phyloP scores from a whole-genome alignment of 2,329 filamentous ascomycete species.

The Phyllosticta citriasiana region DNA sequence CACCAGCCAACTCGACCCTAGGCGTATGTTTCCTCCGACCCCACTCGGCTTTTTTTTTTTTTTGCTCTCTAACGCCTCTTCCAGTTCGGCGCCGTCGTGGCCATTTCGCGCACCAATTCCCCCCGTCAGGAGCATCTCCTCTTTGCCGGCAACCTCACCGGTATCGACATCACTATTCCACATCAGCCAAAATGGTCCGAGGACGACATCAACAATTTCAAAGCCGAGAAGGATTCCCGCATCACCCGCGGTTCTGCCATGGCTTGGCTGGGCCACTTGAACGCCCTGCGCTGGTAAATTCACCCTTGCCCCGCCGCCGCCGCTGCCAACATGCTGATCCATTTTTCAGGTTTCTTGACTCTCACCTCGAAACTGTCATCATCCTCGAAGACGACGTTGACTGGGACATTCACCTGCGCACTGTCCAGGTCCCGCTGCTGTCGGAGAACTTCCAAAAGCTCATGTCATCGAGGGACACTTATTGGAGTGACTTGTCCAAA shows the following conservation, averaged over 20 bases:
- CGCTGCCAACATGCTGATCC: constrained; percentile 4
- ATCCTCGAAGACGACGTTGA: constrained; percentile 33
- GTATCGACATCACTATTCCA: constrained; percentile 29
- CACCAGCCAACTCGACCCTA: constrained; percentile 16
- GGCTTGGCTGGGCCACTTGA: constrained; percentile 33
- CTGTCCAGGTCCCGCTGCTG: constrained; percentile 22
- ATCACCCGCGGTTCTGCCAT: constrained; percentile 28
- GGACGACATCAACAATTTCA: constrained; percentile 21
- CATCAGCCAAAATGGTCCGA: constrained; percentile 29
- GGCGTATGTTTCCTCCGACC: constrained; percentile 12
- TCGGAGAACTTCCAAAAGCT: constrained; percentile 22
- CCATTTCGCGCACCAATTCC: constrained; percentile 27
- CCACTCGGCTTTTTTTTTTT: background rate
- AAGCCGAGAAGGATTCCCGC: constrained; percentile 16
- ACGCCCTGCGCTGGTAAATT: constrained; percentile 24
- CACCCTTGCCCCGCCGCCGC: background rate
- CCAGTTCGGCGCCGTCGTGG: constrained; percentile 31
- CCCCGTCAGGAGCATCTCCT: constrained; percentile 25
- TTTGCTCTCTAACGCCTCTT: background rate
- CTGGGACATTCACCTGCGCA: constrained; percentile 29
- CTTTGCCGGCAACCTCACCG: constrained; percentile 29
- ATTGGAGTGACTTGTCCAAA: constrained; percentile 20
- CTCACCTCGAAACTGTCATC: constrained; percentile 22
- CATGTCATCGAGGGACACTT: constrained; percentile 18
- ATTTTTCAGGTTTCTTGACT: constrained; percentile 23